Percentiles rank a stretch among this genome's conserved stretches.
phyloP scores from a whole-genome alignment of 2,329 filamentous ascomycete species.

The Graphilbum ipis-grandicollis region DNA sequence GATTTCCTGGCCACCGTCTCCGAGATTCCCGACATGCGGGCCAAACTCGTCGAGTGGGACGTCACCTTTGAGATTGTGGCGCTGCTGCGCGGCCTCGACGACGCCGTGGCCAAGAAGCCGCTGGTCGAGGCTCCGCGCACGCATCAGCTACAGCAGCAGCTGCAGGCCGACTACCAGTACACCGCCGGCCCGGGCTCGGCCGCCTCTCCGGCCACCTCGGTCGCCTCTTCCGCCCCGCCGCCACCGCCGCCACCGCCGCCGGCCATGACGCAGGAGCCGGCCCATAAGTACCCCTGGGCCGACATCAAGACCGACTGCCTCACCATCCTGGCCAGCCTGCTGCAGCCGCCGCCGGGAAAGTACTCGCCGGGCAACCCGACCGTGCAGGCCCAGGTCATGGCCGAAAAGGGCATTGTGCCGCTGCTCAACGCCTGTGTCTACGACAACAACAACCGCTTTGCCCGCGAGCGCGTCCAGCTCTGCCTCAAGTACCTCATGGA shows the following conservation, averaged over 20 bases:
- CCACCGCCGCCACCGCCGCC: constrained; percentile 23
- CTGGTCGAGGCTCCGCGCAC: constrained; percentile 24
- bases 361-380: constrained; percentile 47
- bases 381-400: constrained; percentile 77
- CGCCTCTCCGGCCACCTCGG: no score
- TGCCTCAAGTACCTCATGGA: constrained; percentile 73
- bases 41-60: constrained; percentile 81
- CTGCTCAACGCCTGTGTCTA: constrained; percentile 80
- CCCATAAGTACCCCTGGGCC: constrained; percentile 46
- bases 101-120: constrained; percentile 69
- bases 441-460: constrained; percentile 86
- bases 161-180: no score
- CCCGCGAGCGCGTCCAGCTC: constrained; percentile 78
- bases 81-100: constrained; percentile 71
- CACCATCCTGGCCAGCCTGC: constrained; percentile 71
- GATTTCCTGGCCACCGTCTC: constrained; percentile 85
- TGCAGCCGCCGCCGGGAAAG: constrained; percentile 59
- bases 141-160: constrained; percentile 10
- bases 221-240: no score
- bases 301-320: constrained; percentile 86
- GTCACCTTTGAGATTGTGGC: constrained; percentile 77
- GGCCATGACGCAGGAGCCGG: constrained; percentile 41
- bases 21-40: constrained; percentile 68
- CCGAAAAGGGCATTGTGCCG: constrained; percentile 70
- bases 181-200: no score